Conservation (phyloP, 805 yeast species). For the Candida endomychidarum region DNA sequence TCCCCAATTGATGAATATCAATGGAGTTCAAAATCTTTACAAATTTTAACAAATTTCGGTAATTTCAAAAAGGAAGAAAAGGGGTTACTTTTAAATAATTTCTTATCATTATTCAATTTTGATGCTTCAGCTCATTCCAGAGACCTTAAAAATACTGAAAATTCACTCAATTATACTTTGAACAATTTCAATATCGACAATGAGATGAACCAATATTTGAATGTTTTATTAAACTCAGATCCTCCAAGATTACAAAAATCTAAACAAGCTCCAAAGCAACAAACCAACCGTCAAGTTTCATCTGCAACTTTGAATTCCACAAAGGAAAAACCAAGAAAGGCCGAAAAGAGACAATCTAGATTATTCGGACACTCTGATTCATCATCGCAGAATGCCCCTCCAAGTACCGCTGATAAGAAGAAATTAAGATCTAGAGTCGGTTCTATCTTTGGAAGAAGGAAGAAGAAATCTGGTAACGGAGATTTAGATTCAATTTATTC, state of each 20-base stretch:
- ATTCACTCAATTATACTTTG: slow-evolving; percentile 62
- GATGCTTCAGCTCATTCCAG: slow-evolving; percentile 25
- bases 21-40: slow-evolving; percentile 81
- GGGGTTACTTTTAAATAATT: slow-evolving; percentile 58
- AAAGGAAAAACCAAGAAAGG: slow-evolving; percentile 9
- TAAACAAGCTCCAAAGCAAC: neutral
- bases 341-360: slow-evolving; percentile 10
- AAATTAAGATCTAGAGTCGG: slow-evolving; percentile 69
- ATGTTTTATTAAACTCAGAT: slow-evolving; percentile 29
- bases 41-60: slow-evolving; percentile 72
- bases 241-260: slow-evolving; percentile 13
- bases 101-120: slow-evolving; percentile 56
- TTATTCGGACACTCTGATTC: slow-evolving; percentile 6
- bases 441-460: slow-evolving; percentile 67
- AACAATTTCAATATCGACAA: slow-evolving; percentile 38
- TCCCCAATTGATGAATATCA: slow-evolving; percentile 44
- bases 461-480: slow-evolving; percentile 21
- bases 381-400: neutral
- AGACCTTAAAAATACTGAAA: slow-evolving; percentile 49
- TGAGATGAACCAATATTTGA: slow-evolving; percentile 40
- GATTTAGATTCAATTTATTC: slow-evolving; percentile 32
- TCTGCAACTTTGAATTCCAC: slow-evolving; percentile 2
- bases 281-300: neutral
- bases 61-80: slow-evolving; percentile 62
- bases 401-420: slow-evolving; percentile 3